phyloP scores from a whole-genome alignment of 768 basidiomycete species.

The Saitozyma podzolica region DNA sequence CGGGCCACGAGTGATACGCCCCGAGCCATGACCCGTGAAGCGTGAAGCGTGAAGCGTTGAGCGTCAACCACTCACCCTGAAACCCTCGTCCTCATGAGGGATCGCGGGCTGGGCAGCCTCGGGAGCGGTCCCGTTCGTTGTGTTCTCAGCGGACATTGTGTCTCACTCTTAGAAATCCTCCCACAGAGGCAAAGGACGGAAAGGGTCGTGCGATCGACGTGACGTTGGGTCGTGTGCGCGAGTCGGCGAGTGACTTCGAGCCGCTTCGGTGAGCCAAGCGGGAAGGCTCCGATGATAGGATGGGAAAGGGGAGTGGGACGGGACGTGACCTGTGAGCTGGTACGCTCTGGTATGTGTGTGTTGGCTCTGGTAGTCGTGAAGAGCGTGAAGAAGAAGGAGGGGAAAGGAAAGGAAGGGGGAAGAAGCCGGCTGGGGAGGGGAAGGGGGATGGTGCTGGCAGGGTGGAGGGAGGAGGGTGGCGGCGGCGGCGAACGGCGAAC shows the following conservation, averaged over 20 bases:
- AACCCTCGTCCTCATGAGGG: too few relatives aligned
- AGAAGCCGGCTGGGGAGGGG: neutral
- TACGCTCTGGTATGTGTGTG: conserved; percentile 8
- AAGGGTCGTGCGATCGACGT: neutral
- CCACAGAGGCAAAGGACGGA: neutral
- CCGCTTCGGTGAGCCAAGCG: too few relatives aligned
- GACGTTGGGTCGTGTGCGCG: neutral
- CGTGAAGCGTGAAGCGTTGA: too few relatives aligned
- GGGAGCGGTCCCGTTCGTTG: too few relatives aligned
- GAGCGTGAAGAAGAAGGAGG: conserved; percentile 16
- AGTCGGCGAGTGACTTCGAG: too few relatives aligned
- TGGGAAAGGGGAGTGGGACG: conserved; percentile 1
- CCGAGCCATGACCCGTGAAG: too few relatives aligned
- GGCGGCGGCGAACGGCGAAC: too few relatives aligned
- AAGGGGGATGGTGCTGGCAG: too few relatives aligned
- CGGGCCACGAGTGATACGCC: too few relatives aligned
- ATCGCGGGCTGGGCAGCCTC: too few relatives aligned
- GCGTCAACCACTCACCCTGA: too few relatives aligned
- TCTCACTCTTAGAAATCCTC: neutral
- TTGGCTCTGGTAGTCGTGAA: neutral
- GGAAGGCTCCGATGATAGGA: neutral
- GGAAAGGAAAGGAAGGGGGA: conserved; percentile 5
- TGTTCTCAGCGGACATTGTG: too few relatives aligned
- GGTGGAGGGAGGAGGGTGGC: neutral
- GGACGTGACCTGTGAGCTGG: neutral